These are phyloP conservation scores for Nicotiana paniculata DNA, from an alignment of 257 asterid genomes.

Conservation along the genomic window DNA sequence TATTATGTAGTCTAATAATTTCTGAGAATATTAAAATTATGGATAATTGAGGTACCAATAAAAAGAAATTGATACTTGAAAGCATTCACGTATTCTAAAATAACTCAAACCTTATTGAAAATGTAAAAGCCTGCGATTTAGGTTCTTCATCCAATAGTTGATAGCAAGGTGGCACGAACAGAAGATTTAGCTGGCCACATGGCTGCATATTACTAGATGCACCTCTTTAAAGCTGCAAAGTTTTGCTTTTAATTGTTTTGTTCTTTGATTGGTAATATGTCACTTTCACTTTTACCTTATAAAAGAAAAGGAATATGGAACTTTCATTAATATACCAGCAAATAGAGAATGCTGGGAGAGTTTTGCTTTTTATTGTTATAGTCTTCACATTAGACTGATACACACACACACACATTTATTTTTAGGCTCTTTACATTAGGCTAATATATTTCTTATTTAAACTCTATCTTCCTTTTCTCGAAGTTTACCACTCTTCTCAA, in stretches of 20 bases:
- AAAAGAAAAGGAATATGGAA: no score
- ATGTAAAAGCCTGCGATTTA: background rate
- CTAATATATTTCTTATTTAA: background rate
- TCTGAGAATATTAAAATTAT: background rate
- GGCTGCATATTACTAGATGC: background rate
- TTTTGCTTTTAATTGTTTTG: background rate
- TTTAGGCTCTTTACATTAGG: background rate
- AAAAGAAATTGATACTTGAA: background rate
- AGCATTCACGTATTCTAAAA: background rate
- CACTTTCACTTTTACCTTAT: no score
- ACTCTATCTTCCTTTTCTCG: background rate
- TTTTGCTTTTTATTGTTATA: background rate
- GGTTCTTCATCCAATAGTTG: background rate
- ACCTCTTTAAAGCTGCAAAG: background rate
- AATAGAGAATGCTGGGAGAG: no score
- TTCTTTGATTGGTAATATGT: no score
- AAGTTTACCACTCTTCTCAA: background rate
- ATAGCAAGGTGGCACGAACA: background rate
- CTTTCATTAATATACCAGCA: no score
- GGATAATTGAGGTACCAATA: background rate
- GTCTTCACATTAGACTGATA: background rate
- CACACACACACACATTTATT: background rate
- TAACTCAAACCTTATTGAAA: background rate
- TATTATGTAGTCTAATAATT: background rate
- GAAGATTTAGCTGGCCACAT: background rate